Percentiles rank a stretch among this genome's conserved stretches.
phyloP scores from a whole-genome alignment of 202 grass and related monocot species.

The Zoysia matrella region DNA sequence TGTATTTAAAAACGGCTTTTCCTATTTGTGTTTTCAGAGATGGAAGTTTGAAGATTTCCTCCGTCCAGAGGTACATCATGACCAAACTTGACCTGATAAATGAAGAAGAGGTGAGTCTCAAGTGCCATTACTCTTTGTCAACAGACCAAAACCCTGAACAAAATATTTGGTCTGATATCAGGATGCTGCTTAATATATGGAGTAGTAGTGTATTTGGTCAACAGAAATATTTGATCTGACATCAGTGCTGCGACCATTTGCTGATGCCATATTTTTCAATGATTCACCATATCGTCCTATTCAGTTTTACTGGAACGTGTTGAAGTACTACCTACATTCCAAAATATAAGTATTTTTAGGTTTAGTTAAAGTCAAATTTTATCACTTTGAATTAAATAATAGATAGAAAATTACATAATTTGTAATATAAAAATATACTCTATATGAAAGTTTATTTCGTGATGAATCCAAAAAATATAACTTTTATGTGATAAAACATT shows the following conservation, averaged over 20 bases:
- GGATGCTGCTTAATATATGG: neutral
- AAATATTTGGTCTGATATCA: neutral
- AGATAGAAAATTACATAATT: no score
- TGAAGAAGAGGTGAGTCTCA: slow-evolving; percentile 76
- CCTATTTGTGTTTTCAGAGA: slow-evolving; percentile 56
- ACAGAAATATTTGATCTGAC: no score
- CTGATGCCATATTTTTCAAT: slow-evolving; percentile 14
- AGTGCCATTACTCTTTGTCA: slow-evolving; percentile 7
- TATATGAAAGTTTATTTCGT: no score
- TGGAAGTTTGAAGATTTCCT: slow-evolving; percentile 60
- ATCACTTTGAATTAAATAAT: no score
- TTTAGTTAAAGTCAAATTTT: no score
- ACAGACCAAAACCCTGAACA: neutral
- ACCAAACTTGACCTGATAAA: slow-evolving; percentile 68
- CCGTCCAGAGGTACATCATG: slow-evolving; percentile 75
- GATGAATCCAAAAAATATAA: no score
- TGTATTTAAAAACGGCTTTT: neutral
- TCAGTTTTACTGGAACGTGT: neutral
- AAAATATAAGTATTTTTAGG: no score
- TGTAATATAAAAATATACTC: no score
- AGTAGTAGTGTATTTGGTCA: no score
- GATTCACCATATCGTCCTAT: neutral
- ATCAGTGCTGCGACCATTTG: neutral
- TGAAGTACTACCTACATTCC: no score
- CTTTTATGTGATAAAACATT: no score